Percentiles rank a stretch among this genome's conserved stretches.
Conservation (phyloP, 1,284 basidiomycete species). For the Melampsora americana region DNA sequence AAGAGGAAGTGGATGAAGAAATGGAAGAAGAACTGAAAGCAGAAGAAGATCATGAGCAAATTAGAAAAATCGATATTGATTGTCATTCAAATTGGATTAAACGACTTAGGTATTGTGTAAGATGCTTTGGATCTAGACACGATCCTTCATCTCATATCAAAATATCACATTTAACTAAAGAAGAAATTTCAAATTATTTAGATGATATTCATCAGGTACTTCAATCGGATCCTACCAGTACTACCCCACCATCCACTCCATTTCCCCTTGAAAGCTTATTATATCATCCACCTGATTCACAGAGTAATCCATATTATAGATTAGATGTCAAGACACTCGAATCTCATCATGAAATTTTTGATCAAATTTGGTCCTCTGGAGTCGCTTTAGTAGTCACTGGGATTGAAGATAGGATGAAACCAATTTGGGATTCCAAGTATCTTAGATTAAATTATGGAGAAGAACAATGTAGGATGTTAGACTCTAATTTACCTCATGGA, state of each 20-base stretch:
- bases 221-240: not conserved
- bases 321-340: slow-evolving; percentile 19
- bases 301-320: slow-evolving; percentile 27
- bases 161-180: slow-evolving; percentile 25
- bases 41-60: not conserved
- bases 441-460: slow-evolving; percentile 46
- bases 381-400: slow-evolving; percentile 49
- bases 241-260: not conserved
- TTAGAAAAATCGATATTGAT: not conserved
- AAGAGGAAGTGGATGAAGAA: not conserved
- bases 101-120: slow-evolving; percentile 16
- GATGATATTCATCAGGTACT: not conserved
- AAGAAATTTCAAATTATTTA: not conserved
- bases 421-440: slow-evolving; percentile 47
- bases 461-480: slow-evolving; percentile 47
- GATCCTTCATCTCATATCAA: slow-evolving; percentile 15
- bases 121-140: slow-evolving; percentile 2
- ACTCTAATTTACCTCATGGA: slow-evolving; percentile 46
- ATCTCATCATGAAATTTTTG: slow-evolving; percentile 21
- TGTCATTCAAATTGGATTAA: not conserved
- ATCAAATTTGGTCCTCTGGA: slow-evolving; percentile 45
- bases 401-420: slow-evolving; percentile 31
- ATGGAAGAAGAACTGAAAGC: no score
- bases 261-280: slow-evolving; percentile 1
- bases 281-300: not conserved